Conservation (phyloP, 2,329 filamentous ascomycete species). For the Exophiala sp. region DNA sequence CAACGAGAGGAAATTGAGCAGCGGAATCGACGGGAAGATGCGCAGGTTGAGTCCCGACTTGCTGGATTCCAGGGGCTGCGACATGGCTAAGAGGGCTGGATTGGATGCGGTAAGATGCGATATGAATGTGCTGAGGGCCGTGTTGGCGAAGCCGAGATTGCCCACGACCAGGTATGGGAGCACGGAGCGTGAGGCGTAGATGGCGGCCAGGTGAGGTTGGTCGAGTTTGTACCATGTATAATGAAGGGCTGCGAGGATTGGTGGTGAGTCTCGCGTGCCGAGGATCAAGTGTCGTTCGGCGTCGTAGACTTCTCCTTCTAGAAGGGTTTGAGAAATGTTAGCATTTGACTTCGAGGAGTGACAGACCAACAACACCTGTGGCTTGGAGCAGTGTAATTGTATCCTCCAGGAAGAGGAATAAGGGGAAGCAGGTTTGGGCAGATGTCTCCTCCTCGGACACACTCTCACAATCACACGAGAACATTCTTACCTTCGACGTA, state of each 20-base stretch:
- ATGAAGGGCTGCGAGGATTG: slow-evolving; percentile 73
- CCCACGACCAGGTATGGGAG: slow-evolving; percentile 86
- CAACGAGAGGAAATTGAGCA: slow-evolving; percentile 88
- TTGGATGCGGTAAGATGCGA: slow-evolving; percentile 54
- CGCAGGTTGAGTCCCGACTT: slow-evolving; percentile 59
- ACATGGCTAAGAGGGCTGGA: slow-evolving; percentile 51
- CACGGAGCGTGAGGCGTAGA: slow-evolving; percentile 79
- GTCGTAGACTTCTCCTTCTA: slow-evolving; percentile 84
- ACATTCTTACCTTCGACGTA: slow-evolving; percentile 72
- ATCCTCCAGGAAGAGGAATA: too few species aligned
- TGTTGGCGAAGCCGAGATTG: slow-evolving; percentile 83
- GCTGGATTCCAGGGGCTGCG: slow-evolving; percentile 73
- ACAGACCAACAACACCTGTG: too few species aligned
- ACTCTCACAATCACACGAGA: too few species aligned
- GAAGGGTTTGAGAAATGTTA: background rate
- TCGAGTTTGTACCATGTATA: slow-evolving; percentile 91
- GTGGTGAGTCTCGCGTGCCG: slow-evolving; percentile 81
- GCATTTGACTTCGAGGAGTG: background rate
- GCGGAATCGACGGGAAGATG: slow-evolving; percentile 83
- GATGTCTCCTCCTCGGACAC: too few species aligned
- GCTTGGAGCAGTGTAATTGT: too few species aligned
- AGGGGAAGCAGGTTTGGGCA: background rate
- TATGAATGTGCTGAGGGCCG: slow-evolving; percentile 71
- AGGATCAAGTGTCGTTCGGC: slow-evolving; percentile 73
- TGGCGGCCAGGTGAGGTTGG: slow-evolving; percentile 76